Conservation (phyloP, 176 grass and related monocot species). For the Juncus inflexus region DNA sequence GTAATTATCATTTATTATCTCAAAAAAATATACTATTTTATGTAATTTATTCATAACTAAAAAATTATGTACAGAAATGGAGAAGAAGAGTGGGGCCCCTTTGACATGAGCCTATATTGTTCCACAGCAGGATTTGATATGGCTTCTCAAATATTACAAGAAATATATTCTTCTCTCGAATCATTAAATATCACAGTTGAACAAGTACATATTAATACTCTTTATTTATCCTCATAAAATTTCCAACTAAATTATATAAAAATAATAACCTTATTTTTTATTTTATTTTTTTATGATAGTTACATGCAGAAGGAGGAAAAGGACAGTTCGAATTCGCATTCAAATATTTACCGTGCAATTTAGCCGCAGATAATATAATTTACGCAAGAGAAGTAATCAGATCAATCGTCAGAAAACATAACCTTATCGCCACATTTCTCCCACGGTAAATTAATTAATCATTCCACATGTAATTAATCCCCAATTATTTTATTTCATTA, state of each 20-base stretch:
- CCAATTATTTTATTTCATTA: neutral
- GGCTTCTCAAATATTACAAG: constrained; percentile 64
- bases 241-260: neutral
- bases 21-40: neutral
- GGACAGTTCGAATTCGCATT: constrained; percentile 91
- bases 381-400: constrained; percentile 89
- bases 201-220: constrained; percentile 37
- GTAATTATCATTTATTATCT: constrained; percentile 28
- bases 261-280: neutral
- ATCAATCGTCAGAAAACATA: constrained; percentile 77
- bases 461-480: neutral
- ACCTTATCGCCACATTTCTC: constrained; percentile 72
- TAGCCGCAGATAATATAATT: constrained; percentile 92
- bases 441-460: constrained; percentile 71
- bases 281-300: constrained; percentile 32
- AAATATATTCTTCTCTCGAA: constrained; percentile 72
- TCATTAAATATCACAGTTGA: constrained; percentile 67
- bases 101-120: constrained; percentile 76
- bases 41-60: neutral
- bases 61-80: constrained; percentile 52
- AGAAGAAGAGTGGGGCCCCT: constrained; percentile 63
- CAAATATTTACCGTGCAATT: constrained; percentile 64
- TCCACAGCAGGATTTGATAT: constrained; percentile 79
- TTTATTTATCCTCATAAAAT: neutral
- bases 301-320: constrained; percentile 92